Base-by-base conservation (phyloP, 495 filamentous ascomycete genomes). In the Daldinia grandis region DNA sequence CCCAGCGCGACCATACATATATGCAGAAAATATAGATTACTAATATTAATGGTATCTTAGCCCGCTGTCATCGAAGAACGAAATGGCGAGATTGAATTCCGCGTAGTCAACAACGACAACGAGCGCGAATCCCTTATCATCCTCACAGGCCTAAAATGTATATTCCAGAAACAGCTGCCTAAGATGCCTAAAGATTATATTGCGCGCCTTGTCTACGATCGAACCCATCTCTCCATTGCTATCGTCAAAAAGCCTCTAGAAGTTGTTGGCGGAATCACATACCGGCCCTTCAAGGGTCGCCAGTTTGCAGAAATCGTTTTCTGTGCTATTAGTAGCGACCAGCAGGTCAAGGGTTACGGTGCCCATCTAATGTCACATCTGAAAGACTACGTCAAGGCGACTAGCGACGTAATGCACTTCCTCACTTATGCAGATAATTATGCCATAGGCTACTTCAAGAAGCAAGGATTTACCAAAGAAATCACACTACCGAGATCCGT, bases 141-240 rank as follows among this genome's bases (percentile, higher is more conserved):
- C 73, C 86, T 99, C 21, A 98, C 95, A 0, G 96, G 95, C 8
- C 80, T 99, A 42, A 99, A 98, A 78, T 97, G 94, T 76, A 97
- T 99, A 58, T 99, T 99, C 76, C 95, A 99, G 78, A 98, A 99
- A 66, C 95, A 99, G 71, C 86, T 99, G 0, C 95, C 95, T 1
- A 98, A 98, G 80, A 99, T 99, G 95, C 95, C 95, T 1, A 97
- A 97, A 80, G 95, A 98, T 73, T 99, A 99, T 78, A 98, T 99
- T 65, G 95, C 95, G 19, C 89, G 95, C 25, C 87, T 99, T 7
- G 95, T 99, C 30, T 99, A 99, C 78, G 95, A 99, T 80, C 89
- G 95, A 31, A 97, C 95, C 21, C 95, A 99, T 84, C 78, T 98
- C 33, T 96, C 92, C 4, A 97, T 99, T 72, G 95, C 96, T 25